Evolutionary conservation across 805 yeast genomes (phyloP).

Genomic region (Yarrowia osloensis): DNA sequence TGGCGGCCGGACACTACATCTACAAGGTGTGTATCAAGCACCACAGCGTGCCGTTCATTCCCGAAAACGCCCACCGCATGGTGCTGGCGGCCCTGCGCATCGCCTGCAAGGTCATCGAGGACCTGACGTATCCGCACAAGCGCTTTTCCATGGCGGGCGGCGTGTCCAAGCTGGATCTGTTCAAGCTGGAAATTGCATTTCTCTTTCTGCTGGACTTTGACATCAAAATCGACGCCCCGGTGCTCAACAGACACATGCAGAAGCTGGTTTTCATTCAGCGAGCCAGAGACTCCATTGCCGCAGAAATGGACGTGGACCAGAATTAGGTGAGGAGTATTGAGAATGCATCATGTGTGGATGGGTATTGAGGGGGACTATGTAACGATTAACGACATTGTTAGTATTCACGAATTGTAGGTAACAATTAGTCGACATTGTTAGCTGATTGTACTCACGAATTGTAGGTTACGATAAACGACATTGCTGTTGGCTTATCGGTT

Average conservation of each 20-base stretch:
- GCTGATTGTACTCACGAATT: no score
- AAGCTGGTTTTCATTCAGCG: neutral
- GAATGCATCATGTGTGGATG: no score
- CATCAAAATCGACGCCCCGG: constrained; percentile 38
- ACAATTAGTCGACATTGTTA: no score
- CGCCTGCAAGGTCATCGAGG: constrained; percentile 53
- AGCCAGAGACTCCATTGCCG: neutral
- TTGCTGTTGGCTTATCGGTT: no score
- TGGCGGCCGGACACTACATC: constrained; percentile 44
- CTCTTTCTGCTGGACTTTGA: constrained; percentile 54
- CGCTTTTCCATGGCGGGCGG: constrained; percentile 55
- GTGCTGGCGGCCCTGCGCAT: constrained; percentile 50
- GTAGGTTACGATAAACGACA: no score
- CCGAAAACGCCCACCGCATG: constrained; percentile 47
- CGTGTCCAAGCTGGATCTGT: constrained; percentile 48
- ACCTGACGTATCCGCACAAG: constrained; percentile 49
- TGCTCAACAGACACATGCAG: constrained; percentile 9
- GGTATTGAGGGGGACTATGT: no score
- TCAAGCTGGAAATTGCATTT: constrained; percentile 53
- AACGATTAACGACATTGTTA: no score
- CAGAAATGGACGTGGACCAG: neutral
- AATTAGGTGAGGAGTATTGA: neutral
- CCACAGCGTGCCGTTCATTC: constrained; percentile 42
- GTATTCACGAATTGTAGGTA: no score
- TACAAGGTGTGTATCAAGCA: constrained; percentile 41